Percentiles rank a stretch among this genome's conserved stretches.
Evolutionary conservation across 352 stramenopile genomes (phyloP).

Genomic region (Aphanomyces astaci): DNA sequence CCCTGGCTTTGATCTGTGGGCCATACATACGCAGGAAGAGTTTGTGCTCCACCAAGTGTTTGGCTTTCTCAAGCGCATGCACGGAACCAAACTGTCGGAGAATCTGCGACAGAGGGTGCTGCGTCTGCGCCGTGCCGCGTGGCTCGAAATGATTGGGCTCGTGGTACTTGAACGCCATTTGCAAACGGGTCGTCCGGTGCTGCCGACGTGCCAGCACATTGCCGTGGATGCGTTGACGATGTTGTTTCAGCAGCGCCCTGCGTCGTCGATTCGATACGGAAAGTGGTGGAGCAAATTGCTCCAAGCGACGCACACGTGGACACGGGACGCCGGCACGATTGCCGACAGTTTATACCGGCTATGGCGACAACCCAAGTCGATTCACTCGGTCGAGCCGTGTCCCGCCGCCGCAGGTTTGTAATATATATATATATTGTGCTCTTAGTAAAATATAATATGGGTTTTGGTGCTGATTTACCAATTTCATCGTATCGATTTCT

Average conservation of each 20-base stretch:
- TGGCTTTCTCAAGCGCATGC: constrained; percentile 4
- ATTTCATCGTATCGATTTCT: too few relatives aligned
- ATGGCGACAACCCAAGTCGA: background rate
- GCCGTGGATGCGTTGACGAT: background rate
- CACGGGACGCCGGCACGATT: background rate
- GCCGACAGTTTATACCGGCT: constrained; percentile 2
- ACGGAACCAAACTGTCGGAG: background rate
- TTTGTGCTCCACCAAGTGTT: background rate
- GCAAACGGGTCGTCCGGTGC: background rate
- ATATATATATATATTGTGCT: too few relatives aligned
- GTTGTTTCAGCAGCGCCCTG: background rate
- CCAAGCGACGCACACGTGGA: background rate
- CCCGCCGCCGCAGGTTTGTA: background rate
- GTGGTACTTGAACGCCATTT: constrained; percentile 2
- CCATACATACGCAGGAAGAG: background rate
- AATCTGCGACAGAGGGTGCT: background rate
- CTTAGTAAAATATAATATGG: too few relatives aligned
- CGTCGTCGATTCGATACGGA: background rate
- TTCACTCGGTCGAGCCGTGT: too few relatives aligned
- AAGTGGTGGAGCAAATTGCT: background rate
- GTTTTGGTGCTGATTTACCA: too few relatives aligned
- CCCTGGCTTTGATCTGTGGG: background rate
- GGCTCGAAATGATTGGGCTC: constrained; percentile 15
- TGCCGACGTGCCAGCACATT: background rate
- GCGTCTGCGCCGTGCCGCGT: constrained; percentile 2